These are phyloP conservation scores for Talaromyces sp. DNA, from an alignment of 2,329 filamentous ascomycete genomes.

Conservation along the genomic window DNA sequence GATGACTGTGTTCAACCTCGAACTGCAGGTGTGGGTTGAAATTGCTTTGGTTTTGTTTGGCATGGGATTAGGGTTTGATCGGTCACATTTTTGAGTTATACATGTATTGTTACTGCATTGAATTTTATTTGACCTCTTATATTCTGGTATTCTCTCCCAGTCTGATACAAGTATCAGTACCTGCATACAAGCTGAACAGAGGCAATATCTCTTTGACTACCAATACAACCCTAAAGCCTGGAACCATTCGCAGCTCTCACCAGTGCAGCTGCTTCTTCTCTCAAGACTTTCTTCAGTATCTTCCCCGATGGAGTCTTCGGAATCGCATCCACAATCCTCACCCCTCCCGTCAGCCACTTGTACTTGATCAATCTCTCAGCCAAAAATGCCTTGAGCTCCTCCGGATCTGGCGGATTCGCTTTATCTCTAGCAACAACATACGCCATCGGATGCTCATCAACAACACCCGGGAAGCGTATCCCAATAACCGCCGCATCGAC, in stretches of 20 bases:
- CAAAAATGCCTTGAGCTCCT: conserved; percentile 41
- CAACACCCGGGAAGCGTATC: conserved; percentile 24
- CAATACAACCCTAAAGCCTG: background rate
- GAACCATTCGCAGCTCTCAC: background rate
- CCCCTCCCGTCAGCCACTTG: conserved; percentile 51
- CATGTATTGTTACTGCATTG: no score
- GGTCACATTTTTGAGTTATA: background rate
- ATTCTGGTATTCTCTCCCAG: background rate
- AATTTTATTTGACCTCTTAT: no score
- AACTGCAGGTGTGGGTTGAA: background rate
- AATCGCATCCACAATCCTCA: conserved; percentile 55
- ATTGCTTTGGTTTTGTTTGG: background rate
- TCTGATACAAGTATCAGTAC: background rate
- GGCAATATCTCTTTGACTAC: background rate
- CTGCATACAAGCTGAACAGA: background rate
- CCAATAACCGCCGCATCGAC: conserved; percentile 1
- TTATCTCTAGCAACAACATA: conserved; percentile 41
- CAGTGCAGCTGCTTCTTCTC: background rate
- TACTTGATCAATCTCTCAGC: conserved; percentile 48
- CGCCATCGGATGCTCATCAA: conserved; percentile 45
- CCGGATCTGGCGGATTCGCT: conserved; percentile 31
- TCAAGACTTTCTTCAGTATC: conserved; percentile 27
- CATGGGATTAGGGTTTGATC: background rate
- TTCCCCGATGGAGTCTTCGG: conserved; percentile 58
- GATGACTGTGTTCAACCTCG: background rate